phyloP scores from a whole-genome alignment of 2,329 filamentous ascomycete genomes.

The Acrodontium crateriforme region DNA sequence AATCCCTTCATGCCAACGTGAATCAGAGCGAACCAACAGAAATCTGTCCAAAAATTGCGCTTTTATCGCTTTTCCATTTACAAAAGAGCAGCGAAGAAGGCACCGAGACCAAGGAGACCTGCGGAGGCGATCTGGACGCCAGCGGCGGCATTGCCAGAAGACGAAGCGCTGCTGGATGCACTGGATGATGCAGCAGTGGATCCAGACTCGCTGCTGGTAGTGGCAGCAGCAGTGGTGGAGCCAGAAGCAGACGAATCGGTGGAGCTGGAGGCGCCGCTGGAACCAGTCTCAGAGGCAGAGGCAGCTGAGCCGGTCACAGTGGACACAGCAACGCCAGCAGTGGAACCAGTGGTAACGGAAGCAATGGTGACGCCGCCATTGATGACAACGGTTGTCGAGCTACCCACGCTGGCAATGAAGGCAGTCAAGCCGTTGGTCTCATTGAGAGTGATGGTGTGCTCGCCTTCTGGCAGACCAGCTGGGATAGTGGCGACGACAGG shows the following conservation, averaged over 20 bases:
- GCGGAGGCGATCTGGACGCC: constrained; percentile 20
- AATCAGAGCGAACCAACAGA: too few relatives aligned
- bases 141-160: constrained; percentile 8
- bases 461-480: constrained; percentile 25
- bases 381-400: constrained; percentile 18
- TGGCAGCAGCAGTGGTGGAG: constrained; percentile 6
- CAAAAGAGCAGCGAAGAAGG: constrained; percentile 24
- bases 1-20: too few relatives aligned
- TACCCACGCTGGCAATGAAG: constrained; percentile 21
- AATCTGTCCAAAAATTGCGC: too few relatives aligned
- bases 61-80: too few relatives aligned
- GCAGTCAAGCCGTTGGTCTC: constrained; percentile 15
- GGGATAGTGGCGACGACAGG: constrained; percentile 28
- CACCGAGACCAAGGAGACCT: constrained; percentile 23
- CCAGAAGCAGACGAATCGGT: constrained; percentile 4
- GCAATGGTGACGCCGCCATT: constrained; percentile 14
- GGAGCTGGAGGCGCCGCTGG: constrained; percentile 6
- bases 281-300: constrained; percentile 2
- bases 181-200: constrained; percentile 6
- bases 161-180: constrained; percentile 2
- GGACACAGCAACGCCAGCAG: constrained; percentile 1
- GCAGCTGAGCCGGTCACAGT: not conserved
- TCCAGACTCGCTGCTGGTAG: constrained; percentile 10
- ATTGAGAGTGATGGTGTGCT: constrained; percentile 15
- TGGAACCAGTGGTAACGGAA: constrained; percentile 7